Evolutionary conservation across 2,329 filamentous ascomycete genomes (phyloP).

Genomic region (Ophiostoma angusticollis): DNA sequence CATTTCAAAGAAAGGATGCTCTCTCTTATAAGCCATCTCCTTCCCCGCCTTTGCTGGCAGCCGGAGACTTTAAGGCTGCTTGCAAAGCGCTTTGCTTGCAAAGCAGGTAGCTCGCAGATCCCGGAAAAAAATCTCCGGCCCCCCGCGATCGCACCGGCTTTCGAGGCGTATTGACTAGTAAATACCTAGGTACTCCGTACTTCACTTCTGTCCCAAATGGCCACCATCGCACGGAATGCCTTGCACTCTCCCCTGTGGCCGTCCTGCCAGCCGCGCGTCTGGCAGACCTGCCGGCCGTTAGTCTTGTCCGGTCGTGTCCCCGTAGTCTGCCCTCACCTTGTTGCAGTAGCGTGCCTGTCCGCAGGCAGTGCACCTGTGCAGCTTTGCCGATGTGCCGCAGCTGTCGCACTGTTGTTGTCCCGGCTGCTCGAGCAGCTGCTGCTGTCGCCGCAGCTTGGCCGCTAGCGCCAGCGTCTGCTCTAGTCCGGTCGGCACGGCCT

Average conservation of each 20-base stretch:
- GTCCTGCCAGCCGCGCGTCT: constrained; percentile 29
- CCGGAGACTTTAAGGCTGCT: too few species aligned
- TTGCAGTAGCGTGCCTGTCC: constrained; percentile 31
- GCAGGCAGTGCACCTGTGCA: constrained; percentile 32
- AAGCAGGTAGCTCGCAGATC: too few species aligned
- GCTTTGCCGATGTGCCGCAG: constrained; percentile 6
- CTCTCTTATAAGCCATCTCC: too few species aligned
- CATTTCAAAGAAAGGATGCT: too few species aligned
- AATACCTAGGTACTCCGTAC: background rate
- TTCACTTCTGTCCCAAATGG: constrained; percentile 26
- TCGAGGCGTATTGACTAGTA: too few species aligned
- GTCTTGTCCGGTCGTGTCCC: too few species aligned
- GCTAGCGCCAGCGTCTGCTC: constrained; percentile 20
- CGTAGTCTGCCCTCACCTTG: constrained; percentile 30
- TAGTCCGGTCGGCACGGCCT: constrained; percentile 22
- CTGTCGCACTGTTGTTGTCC: constrained; percentile 3
- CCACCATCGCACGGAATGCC: constrained; percentile 25
- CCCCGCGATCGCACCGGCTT: background rate
- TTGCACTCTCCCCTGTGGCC: constrained; percentile 33
- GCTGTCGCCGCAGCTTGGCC: constrained; percentile 11
- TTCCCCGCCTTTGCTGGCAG: too few species aligned
- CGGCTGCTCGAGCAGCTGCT: background rate
- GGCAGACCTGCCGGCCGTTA: constrained; percentile 34
- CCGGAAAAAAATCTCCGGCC: constrained; percentile 2
- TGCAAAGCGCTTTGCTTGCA: too few species aligned